Conservation (phyloP, 2,329 filamentous ascomycete genomes). For the Xylariaceae sp. region DNA sequence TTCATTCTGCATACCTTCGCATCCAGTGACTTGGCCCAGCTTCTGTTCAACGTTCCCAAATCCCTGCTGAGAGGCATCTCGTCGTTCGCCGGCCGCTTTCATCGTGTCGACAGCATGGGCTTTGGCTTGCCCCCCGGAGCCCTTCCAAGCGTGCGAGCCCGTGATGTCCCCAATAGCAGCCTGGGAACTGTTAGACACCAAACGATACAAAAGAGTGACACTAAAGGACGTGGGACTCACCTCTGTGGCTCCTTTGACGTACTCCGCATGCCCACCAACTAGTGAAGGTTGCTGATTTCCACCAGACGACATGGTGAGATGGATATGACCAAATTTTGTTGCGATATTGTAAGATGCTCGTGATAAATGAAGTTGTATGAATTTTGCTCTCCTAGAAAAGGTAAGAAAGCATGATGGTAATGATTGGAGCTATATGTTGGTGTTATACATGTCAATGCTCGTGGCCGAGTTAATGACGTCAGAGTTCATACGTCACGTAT, state of each 20-base stretch:
- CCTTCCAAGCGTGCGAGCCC: slow-evolving; percentile 59
- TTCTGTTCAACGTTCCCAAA: slow-evolving; percentile 63
- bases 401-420: too few species aligned
- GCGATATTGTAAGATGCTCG: too few species aligned
- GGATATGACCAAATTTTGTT: too few species aligned
- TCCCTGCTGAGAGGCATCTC: slow-evolving; percentile 50
- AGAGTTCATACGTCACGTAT: too few species aligned
- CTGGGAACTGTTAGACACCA: slow-evolving; percentile 34
- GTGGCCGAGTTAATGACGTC: too few species aligned
- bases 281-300: slow-evolving; percentile 50
- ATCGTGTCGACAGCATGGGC: slow-evolving; percentile 57
- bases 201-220: too few species aligned
- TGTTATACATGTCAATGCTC: too few species aligned
- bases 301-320: slow-evolving; percentile 28
- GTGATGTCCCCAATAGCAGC: slow-evolving; percentile 58
- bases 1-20: slow-evolving; percentile 66
- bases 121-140: slow-evolving; percentile 62
- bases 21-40: slow-evolving; percentile 60
- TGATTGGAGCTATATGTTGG: too few species aligned
- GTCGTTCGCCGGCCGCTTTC: slow-evolving; percentile 55
- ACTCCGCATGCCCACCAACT: slow-evolving; percentile 61
- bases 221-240: slow-evolving; percentile 39
- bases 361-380: too few species aligned
- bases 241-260: slow-evolving; percentile 64
- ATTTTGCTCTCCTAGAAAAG: too few species aligned